Evolutionary conservation across 176 grass and related monocot species (phyloP).

Genomic region (Ensete ventricosum): DNA sequence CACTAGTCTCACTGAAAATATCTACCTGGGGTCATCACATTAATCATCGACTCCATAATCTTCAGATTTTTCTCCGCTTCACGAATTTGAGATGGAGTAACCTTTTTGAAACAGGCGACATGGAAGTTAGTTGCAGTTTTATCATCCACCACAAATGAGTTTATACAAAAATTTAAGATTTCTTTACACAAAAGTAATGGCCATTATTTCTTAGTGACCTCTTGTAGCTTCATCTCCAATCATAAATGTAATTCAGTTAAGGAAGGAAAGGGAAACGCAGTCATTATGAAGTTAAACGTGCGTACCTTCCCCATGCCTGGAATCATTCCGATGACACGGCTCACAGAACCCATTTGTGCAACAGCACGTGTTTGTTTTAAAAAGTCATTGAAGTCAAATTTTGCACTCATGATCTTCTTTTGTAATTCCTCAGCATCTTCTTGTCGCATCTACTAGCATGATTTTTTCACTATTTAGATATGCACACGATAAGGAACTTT

Average conservation of each 20-base stretch:
- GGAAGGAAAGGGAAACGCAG: not conserved
- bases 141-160: not conserved
- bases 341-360: slow-evolving; percentile 70
- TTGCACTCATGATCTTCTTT: slow-evolving; percentile 90
- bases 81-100: slow-evolving; percentile 90
- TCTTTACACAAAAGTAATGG: not conserved
- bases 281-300: not conserved
- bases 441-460: slow-evolving; percentile 69
- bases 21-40: slow-evolving; percentile 75
- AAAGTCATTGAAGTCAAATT: slow-evolving; percentile 95
- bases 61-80: slow-evolving; percentile 87
- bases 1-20: not conserved
- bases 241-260: not conserved
- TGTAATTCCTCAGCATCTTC: slow-evolving; percentile 96
- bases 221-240: not conserved
- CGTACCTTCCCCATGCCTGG: slow-evolving; percentile 44
- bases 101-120: slow-evolving; percentile 29
- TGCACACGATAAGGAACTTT: not conserved
- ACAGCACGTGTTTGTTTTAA: slow-evolving; percentile 80
- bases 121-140: not conserved
- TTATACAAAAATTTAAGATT: not conserved
- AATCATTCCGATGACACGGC: slow-evolving; percentile 49
- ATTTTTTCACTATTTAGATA: slow-evolving; percentile 20
- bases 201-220: not conserved
- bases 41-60: slow-evolving; percentile 84